Evolutionary conservation across 2,329 filamentous ascomycete species (phyloP).

Genomic region (Sporothrix pseudoabietina): DNA sequence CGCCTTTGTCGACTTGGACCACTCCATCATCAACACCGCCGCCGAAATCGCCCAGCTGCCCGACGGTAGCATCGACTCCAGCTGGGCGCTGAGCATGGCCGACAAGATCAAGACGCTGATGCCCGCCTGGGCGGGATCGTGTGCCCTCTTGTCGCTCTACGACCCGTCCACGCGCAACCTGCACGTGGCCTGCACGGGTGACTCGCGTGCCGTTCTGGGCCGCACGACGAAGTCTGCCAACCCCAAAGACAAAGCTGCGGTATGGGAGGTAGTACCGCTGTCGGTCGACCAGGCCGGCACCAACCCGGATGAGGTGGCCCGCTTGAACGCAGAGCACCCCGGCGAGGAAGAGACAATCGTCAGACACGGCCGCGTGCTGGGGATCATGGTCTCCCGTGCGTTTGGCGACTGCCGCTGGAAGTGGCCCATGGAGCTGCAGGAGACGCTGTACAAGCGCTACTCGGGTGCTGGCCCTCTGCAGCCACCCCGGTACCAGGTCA

Average conservation of each 20-base stretch:
- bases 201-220: constrained; percentile 92
- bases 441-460: constrained; percentile 79
- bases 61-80: neutral
- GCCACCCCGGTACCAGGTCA: constrained; percentile 45
- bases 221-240: constrained; percentile 47
- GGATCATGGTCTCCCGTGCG: constrained; percentile 84
- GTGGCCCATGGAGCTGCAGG: constrained; percentile 84
- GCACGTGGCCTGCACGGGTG: constrained; percentile 92
- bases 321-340: constrained; percentile 83
- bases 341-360: constrained; percentile 80
- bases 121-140: constrained; percentile 91
- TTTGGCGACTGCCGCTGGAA: constrained; percentile 98
- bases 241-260: neutral
- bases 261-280: constrained; percentile 87
- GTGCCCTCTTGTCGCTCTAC: constrained; percentile 93
- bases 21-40: constrained; percentile 92
- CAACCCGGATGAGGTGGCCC: constrained; percentile 79
- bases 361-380: constrained; percentile 86
- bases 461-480: constrained; percentile 79
- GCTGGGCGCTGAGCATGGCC: constrained; percentile 57
- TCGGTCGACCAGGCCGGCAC: constrained; percentile 93
- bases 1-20: constrained; percentile 82
- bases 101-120: constrained; percentile 82
- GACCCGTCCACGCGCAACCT: constrained; percentile 83
- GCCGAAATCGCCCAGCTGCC: constrained; percentile 72